Base-by-base conservation (phyloP, 2,329 filamentous ascomycete genomes). In the Diaporthe nobilis region DNA sequence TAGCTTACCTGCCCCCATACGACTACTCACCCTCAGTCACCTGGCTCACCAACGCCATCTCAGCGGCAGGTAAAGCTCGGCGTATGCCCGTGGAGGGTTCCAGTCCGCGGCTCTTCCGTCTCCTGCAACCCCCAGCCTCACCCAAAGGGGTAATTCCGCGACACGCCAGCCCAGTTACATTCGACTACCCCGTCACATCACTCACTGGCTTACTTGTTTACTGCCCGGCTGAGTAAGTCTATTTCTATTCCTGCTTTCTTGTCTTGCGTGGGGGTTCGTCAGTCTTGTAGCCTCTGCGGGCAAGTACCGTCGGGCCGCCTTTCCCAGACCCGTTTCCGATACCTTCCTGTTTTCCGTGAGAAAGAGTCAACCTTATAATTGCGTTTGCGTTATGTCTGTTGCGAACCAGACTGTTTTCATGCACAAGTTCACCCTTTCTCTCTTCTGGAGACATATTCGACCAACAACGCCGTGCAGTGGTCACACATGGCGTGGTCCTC, bases 401-500 rank as follows among this genome's bases (percentile, higher is more conserved):
- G 49, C 20, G 28, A 22, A 4, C 37, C 31, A 25, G 7, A 17
- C 28, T 55, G 51, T 58, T 28, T 37, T n/a, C 39, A 20, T 55
- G 47, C 31, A 63, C 42, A 20, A 20, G n/a, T 60, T 34, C 22
- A 20, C 12, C n/a, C 44, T 25, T 22, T 31, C 17, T 42, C 1
- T 31, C 44, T 44, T 42, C 47, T 15, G 28, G 49, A 6, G 37
- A 13, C 44, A 57, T 20, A 53, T 42, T 51, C 71, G 13, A 53
- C 44, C 58, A 53, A 20, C 34, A 57, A 25, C 57, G 20, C 13
- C n/a, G 61, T 44, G 37, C 51, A 7, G 37, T 44, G 71, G 39
- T 57, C 47, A 63, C 49, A 67, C 73, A 67, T 72, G 67, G 67
- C 37, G n/a, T 55, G 51, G 28, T 71, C 44, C n/a, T 53, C 44